phyloP scores from a whole-genome alignment of 1,284 basidiomycete species.

The Ceratobasidium sp. region DNA sequence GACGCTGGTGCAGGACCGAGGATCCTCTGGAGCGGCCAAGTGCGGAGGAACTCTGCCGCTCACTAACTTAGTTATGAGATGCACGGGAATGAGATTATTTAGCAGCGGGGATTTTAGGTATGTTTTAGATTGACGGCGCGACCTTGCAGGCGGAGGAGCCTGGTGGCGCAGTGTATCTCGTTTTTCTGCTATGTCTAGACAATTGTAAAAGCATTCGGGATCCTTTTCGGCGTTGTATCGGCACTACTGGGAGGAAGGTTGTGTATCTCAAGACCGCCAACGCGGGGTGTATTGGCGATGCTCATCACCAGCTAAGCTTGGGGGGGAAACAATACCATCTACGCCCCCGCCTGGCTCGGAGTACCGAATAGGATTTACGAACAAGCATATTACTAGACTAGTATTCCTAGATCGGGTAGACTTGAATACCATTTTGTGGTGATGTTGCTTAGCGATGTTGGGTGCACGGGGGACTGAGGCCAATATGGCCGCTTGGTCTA shows the following conservation, averaged over 20 bases:
- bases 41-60: not conserved
- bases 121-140: not conserved
- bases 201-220: not conserved
- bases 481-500: slow-evolving; percentile 45
- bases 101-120: not conserved
- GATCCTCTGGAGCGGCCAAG: slow-evolving; percentile 5
- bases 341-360: too few relatives aligned
- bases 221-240: too few relatives aligned
- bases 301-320: too few relatives aligned
- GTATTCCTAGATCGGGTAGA: too few relatives aligned
- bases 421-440: too few relatives aligned
- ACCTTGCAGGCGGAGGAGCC: not conserved
- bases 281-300: too few relatives aligned
- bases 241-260: too few relatives aligned
- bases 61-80: not conserved
- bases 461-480: not conserved
- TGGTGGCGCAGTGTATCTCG: not conserved
- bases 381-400: too few relatives aligned
- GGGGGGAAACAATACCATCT: too few relatives aligned
- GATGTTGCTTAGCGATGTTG: too few relatives aligned
- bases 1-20: not conserved
- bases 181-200: not conserved
- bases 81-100: not conserved
- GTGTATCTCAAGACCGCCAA: too few relatives aligned
- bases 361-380: too few relatives aligned